Percentiles rank a stretch among this genome's conserved stretches.
These are phyloP conservation scores for Zygosaccharomyces bailii DNA, from an alignment of 805 yeast species.

Conservation along the genomic window DNA sequence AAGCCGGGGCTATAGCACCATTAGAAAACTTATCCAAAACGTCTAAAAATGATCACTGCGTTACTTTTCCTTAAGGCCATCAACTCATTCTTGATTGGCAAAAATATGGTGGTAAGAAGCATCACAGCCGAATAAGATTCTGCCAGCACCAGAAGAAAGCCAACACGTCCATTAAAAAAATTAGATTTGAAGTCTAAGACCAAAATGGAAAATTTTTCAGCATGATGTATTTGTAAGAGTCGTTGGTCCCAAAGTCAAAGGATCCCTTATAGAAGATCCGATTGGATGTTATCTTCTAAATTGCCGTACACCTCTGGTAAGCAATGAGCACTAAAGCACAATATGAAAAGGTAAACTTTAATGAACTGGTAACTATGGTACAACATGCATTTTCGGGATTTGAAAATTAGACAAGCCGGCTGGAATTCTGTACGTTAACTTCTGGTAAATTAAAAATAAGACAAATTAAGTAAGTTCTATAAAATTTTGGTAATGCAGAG, in stretches of 20 bases:
- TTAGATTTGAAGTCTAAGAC: no score
- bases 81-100: no score
- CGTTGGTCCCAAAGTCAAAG: slow-evolving; percentile 29
- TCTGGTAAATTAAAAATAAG: background rate
- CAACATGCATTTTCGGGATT: slow-evolving; percentile 29
- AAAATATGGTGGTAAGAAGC: no score
- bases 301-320: slow-evolving; percentile 34
- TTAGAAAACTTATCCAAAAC: no score
- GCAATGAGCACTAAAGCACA: slow-evolving; percentile 33
- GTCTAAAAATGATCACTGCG: no score
- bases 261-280: slow-evolving; percentile 37
- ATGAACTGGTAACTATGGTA: slow-evolving; percentile 29
- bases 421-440: slow-evolving; percentile 11
- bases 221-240: slow-evolving; percentile 31
- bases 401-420: slow-evolving; percentile 31
- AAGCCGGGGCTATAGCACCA: no score
- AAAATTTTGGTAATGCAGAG: slow-evolving; percentile 29
- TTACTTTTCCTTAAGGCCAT: no score
- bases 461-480: slow-evolving; percentile 2
- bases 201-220: slow-evolving; percentile 9
- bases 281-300: slow-evolving; percentile 34
- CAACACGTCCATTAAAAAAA: slow-evolving; percentile 26
- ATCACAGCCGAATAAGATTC: no score
- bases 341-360: slow-evolving; percentile 31
- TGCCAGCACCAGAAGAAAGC: slow-evolving; percentile 23